These are phyloP conservation scores for Tremella yokohamensis DNA, from an alignment of 768 basidiomycete genomes.

Conservation along the genomic window DNA sequence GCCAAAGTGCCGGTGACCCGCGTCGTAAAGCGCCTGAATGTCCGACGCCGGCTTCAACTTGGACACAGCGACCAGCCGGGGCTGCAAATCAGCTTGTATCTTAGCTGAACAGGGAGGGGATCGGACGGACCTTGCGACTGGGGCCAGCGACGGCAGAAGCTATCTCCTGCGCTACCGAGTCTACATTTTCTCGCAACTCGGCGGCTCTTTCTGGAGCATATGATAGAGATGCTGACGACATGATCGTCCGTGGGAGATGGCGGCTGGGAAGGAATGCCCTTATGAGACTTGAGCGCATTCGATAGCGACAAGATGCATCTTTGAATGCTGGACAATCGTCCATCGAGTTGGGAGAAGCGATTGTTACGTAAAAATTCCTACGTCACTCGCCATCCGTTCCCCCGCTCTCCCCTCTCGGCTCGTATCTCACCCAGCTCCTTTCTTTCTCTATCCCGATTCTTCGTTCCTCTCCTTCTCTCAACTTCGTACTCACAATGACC, in stretches of 20 bases:
- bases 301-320: too few relatives aligned
- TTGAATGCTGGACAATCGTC: neutral
- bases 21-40: conserved; percentile 73
- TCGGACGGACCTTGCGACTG: neutral
- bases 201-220: conserved; percentile 45
- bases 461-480: neutral
- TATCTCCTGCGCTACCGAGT: conserved; percentile 42
- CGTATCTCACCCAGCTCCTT: neutral
- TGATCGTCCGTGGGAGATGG: neutral
- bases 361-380: neutral
- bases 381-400: neutral
- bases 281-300: too few relatives aligned
- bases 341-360: neutral
- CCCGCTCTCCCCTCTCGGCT: too few relatives aligned
- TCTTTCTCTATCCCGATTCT: neutral
- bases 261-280: neutral
- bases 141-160: conserved; percentile 19
- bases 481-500: conserved; percentile 10
- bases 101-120: neutral
- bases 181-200: conserved; percentile 49
- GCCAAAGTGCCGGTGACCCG: conserved; percentile 85
- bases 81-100: conserved; percentile 17
- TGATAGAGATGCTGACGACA: conserved; percentile 17
- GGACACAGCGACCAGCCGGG: conserved; percentile 78
- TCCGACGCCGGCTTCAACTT: conserved; percentile 89